phyloP scores from a whole-genome alignment of 345 rosid genomes.

The Brassica cretica region DNA sequence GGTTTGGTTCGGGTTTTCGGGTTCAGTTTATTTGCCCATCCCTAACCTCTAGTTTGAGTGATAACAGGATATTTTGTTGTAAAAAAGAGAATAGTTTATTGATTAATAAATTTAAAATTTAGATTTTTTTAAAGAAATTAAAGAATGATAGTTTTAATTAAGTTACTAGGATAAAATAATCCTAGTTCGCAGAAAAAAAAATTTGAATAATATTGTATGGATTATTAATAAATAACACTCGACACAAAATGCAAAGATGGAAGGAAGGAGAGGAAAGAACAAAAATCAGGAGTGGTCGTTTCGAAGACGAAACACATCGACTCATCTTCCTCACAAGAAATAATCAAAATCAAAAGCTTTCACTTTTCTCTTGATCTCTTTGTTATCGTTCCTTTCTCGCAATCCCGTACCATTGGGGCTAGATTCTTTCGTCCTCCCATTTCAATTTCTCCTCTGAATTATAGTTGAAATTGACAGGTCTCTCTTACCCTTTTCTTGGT shows the following conservation, averaged over 20 bases:
- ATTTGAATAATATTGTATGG: neutral
- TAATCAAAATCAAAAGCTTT: conserved; percentile 11
- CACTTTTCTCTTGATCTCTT: conserved; percentile 2
- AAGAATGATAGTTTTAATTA: too few species aligned
- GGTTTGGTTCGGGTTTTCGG: too few species aligned
- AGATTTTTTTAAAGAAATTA: too few species aligned
- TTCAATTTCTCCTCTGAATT: conserved; percentile 25
- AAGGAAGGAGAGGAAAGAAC: neutral
- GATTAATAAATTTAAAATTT: too few species aligned
- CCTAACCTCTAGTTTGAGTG: too few species aligned
- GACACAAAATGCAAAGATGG: neutral
- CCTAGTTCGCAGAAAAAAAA: neutral
- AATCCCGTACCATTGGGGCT: conserved; percentile 17
- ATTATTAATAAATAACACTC: neutral
- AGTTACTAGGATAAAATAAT: too few species aligned
- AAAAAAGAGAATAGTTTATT: too few species aligned
- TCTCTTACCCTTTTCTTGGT: neutral
- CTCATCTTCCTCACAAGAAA: conserved; percentile 21
- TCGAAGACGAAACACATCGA: conserved; percentile 15
- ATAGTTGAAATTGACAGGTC: conserved; percentile 6
- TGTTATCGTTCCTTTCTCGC: neutral
- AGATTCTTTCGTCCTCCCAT: conserved; percentile 20
- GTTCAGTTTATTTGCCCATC: too few species aligned
- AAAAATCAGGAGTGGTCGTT: conserved; percentile 12
- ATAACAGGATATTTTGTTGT: too few species aligned